Evolutionary conservation across 164 flowering plant species (phyloP).

Genomic region (Dillenia turbinata): DNA sequence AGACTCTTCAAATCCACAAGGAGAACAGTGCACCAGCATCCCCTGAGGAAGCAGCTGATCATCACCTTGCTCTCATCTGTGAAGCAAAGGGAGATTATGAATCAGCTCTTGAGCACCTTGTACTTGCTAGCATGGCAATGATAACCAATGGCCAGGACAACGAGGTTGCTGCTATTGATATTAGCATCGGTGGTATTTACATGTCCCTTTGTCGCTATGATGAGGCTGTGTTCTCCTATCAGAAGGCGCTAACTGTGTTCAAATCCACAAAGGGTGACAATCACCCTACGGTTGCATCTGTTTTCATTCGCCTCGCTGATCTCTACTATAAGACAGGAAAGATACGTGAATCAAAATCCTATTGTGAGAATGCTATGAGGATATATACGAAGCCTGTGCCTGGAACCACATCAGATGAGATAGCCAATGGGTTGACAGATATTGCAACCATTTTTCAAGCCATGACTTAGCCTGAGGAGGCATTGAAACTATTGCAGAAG

Average conservation of each 20-base stretch:
- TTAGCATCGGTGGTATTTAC: slow-evolving; percentile 33
- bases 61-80: slow-evolving; percentile 34
- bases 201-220: slow-evolving; percentile 30
- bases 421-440: slow-evolving; percentile 31
- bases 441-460: slow-evolving; percentile 36
- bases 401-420: slow-evolving; percentile 29
- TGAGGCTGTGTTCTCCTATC: slow-evolving; percentile 38
- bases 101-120: slow-evolving; percentile 39
- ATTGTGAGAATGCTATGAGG: slow-evolving; percentile 40
- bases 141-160: slow-evolving; percentile 34
- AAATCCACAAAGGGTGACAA: slow-evolving; percentile 35
- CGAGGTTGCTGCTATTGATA: slow-evolving; percentile 40
- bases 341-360: slow-evolving; percentile 36
- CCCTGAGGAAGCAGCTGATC: slow-evolving; percentile 35
- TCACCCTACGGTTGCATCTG: slow-evolving; percentile 38
- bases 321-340: slow-evolving; percentile 36
- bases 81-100: slow-evolving; percentile 37
- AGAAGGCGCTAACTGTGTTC: slow-evolving; percentile 39
- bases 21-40: slow-evolving; percentile 26
- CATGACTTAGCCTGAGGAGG: slow-evolving; percentile 32
- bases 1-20: slow-evolving; percentile 29
- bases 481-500: slow-evolving; percentile 29
- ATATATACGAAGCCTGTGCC: slow-evolving; percentile 31
- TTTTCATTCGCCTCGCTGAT: slow-evolving; percentile 35
- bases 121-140: slow-evolving; percentile 44